phyloP scores from a whole-genome alignment of 768 basidiomycete genomes.

The Termitomyces sp. region DNA sequence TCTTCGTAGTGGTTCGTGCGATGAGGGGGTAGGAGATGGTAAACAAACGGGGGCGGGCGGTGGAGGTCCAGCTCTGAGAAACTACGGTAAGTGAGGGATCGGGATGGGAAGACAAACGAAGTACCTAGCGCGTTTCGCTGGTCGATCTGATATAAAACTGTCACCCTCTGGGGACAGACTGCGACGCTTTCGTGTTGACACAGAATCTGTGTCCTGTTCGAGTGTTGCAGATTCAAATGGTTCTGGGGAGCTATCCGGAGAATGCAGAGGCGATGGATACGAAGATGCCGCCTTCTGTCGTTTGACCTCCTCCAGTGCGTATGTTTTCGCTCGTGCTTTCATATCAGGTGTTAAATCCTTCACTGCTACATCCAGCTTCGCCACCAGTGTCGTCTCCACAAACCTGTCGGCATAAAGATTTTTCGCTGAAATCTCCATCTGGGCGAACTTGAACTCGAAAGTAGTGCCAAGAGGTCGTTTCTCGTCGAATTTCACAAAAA shows the following conservation, averaged over 20 bases:
- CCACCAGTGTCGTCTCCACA: slow-evolving; percentile 5
- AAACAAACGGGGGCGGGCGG: neutral
- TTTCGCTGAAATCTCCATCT: slow-evolving; percentile 15
- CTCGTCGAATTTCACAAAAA: slow-evolving; percentile 20
- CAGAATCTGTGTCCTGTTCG: neutral
- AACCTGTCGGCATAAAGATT: slow-evolving; percentile 18
- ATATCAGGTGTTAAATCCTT: slow-evolving; percentile 22
- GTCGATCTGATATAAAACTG: neutral
- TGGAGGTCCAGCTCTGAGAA: neutral
- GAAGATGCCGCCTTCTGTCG: slow-evolving; percentile 4
- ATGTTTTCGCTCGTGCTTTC: slow-evolving; percentile 3
- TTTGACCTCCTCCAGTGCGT: slow-evolving; percentile 3
- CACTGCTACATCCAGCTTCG: slow-evolving; percentile 23
- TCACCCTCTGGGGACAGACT: slow-evolving; percentile 1
- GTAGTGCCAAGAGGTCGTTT: slow-evolving; percentile 13
- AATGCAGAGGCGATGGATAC: slow-evolving; percentile 17
- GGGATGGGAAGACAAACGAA: neutral
- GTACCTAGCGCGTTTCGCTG: slow-evolving; percentile 15
- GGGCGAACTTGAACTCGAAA: slow-evolving; percentile 17
- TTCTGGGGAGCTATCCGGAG: slow-evolving; percentile 8
- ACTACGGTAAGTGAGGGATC: no score
- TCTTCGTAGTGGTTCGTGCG: neutral
- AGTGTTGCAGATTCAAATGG: neutral
- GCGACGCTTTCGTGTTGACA: slow-evolving; percentile 10
- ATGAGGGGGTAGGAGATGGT: slow-evolving; percentile 11